Base-by-base conservation (phyloP, 805 yeast species). In the Saccharomycodes ludwigii region DNA sequence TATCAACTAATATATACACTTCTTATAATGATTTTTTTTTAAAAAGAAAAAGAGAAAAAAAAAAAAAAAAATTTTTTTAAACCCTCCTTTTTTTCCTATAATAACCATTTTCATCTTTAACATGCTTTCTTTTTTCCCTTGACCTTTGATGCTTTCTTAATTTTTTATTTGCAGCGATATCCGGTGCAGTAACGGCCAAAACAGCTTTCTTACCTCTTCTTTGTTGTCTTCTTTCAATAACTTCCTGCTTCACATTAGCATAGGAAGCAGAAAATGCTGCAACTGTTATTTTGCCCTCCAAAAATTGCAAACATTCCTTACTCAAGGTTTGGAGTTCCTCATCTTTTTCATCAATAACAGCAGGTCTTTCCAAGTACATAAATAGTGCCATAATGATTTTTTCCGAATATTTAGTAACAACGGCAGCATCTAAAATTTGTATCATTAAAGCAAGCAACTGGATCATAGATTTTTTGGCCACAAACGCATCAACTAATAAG, bases 111-210 rank as follows among this genome's bases (percentile, higher is more conserved):
- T 71, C 86, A 48, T 82, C 93, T 52, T 71, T 79, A 32, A 69
- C 73, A 31, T 65, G 72, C 48, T 70, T 78, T 53, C 95, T 69
- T 63, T 77, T 81, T 40, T 80, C 91, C 51, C 86, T 73, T 18
- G 71, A 67, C 44, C 76, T 69, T 23, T 66, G 72, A 58, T 86
- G 93, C 52, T 80, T 82, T 56, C 65, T 76, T 46, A 82, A 48
- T 58, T 79, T 82, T 53, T 81, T 71, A 41, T 67, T 69, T 2
- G 95, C 91, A n/a, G 83, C 76, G 25, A 69, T 56, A 11, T 79
- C 94, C 1, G 97, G 97, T 4, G 78, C 80, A 14, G 66, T 68
- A 8, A 86, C 64, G 3, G 84, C 79, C 49, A 83, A 58, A 36
- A 79, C 76, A 0, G 94, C 79, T 35, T 85, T 66, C 48, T 76